Base-by-base conservation (phyloP, 1,284 basidiomycete genomes). In the Boletus sp. region DNA sequence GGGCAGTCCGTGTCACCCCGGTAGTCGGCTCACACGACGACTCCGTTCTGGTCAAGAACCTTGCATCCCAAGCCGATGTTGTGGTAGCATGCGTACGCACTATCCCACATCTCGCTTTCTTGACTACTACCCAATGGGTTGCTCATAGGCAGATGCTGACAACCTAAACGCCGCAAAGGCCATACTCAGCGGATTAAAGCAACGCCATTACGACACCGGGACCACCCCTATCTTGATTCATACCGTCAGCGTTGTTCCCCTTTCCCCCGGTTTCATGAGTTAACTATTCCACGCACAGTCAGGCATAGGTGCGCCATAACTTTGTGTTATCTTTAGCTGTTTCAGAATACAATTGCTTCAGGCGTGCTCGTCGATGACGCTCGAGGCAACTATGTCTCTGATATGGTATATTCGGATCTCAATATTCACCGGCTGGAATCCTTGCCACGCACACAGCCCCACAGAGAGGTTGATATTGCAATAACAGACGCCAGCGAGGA, bases 61-160 rank as follows among this genome's bases (percentile, higher is more conserved):
- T 78, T 18, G 75, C 81, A 0, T 69, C 74, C 27, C 68, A 76
- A 33, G 75, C 81, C 9, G 79, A 84, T 64, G 65, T 84, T 15
- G 76, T 83, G 2, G 71, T 83, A 58, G 71, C 77, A 29, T 77
- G 76, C 51, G 82, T 82, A 62, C 58, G 76, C 65, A 37, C 33
- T 16, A 13, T 54, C 3, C 3, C 29, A 39, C 8, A 35, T 36
- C 33, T 53, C 18, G 6, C 31, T 15, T 35, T 22, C 18, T 44
- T 37, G 13, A 16, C 36, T 2, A 31, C 13, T 5, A 31, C 9
- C 43, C 18, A 55, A 49, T 15, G 3, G 0, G 15, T 24, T 1
- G 7, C 22, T 31, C 13, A 6, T 55, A 70, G 62, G 65, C 61
- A 31, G 64, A 75, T 31, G 47, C 59, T 24, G 62, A 64, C 47